These are phyloP conservation scores for Exophiala sp. DNA, from an alignment of 2,329 filamentous ascomycete species.

Conservation along the genomic window DNA sequence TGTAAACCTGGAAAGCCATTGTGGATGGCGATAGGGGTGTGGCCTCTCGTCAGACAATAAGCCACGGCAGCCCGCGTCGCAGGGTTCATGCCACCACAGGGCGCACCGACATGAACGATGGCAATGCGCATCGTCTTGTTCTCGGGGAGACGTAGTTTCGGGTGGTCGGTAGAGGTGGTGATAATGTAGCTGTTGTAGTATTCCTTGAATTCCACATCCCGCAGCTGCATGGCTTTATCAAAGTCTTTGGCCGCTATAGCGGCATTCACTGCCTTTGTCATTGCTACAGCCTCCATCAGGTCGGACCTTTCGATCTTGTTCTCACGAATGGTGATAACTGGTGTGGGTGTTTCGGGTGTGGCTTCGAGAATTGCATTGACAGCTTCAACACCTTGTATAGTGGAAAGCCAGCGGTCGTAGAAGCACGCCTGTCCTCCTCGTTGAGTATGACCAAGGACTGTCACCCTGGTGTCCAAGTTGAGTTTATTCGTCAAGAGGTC, in stretches of 20 bases:
- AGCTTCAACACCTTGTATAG: slow-evolving; percentile 89
- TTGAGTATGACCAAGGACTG: slow-evolving; percentile 95
- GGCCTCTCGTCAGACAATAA: slow-evolving; percentile 88
- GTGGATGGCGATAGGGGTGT: slow-evolving; percentile 87
- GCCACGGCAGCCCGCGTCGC: slow-evolving; percentile 89
- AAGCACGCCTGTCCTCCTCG: slow-evolving; percentile 87
- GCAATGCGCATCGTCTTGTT: slow-evolving; percentile 87
- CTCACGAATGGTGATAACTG: slow-evolving; percentile 93
- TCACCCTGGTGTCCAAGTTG: slow-evolving; percentile 85
- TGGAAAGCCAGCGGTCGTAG: slow-evolving; percentile 90
- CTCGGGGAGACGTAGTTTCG: slow-evolving; percentile 63
- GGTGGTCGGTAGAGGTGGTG: slow-evolving; percentile 77
- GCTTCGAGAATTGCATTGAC: slow-evolving; percentile 88
- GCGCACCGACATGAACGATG: slow-evolving; percentile 94
- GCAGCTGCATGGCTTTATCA: slow-evolving; percentile 76
- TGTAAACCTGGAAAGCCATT: slow-evolving; percentile 95
- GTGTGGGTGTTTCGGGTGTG: slow-evolving; percentile 82
- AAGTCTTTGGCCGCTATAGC: slow-evolving; percentile 86
- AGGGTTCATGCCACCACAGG: slow-evolving; percentile 96
- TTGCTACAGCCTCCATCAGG: slow-evolving; percentile 79
- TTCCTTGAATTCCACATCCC: slow-evolving; percentile 90
- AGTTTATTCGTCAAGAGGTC: slow-evolving; percentile 79
- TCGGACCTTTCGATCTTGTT: slow-evolving; percentile 95
- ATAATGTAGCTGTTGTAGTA: slow-evolving; percentile 88
- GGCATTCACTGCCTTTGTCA: slow-evolving; percentile 78